phyloP scores from a whole-genome alignment of 148 eudicot genomes.

The Gaultheria prostrata region DNA sequence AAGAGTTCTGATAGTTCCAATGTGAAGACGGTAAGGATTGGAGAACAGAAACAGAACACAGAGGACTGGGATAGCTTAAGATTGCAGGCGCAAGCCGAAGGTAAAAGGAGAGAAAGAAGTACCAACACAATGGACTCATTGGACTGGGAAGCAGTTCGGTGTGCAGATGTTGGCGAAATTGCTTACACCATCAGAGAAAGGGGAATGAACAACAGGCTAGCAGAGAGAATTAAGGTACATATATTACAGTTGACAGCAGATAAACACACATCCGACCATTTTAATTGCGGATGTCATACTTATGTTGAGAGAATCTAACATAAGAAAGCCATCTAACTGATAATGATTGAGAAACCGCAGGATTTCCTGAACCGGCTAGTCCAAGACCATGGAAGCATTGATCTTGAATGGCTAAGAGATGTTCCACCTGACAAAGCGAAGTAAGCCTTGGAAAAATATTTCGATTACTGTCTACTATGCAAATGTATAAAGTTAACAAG shows the following conservation, averaged over 20 bases:
- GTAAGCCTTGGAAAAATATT: slow-evolving; percentile 37
- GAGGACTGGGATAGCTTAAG: slow-evolving; percentile 87
- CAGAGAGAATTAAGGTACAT: slow-evolving; percentile 81
- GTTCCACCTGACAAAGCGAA: slow-evolving; percentile 98
- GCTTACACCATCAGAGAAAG: slow-evolving; percentile 82
- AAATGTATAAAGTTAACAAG: not conserved
- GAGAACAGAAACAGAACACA: slow-evolving; percentile 47
- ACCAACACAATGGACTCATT: slow-evolving; percentile 69
- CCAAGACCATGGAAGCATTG: slow-evolving; percentile 83
- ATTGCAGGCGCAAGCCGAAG: slow-evolving; percentile 46
- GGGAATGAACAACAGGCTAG: slow-evolving; percentile 98
- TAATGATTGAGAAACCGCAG: slow-evolving; percentile 45
- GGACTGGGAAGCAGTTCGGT: slow-evolving; percentile 88
- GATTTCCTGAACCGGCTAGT: slow-evolving; percentile 75
- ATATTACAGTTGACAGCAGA: slow-evolving; percentile 5
- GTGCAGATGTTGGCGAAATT: slow-evolving; percentile 71
- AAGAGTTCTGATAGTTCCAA: slow-evolving; percentile 27
- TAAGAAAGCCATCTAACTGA: slow-evolving; percentile 28
- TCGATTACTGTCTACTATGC: not conserved
- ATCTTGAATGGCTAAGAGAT: slow-evolving; percentile 95
- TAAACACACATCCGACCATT: not conserved
- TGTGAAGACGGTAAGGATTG: slow-evolving; percentile 37
- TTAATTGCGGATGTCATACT: not conserved
- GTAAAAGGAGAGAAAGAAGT: slow-evolving; percentile 43
- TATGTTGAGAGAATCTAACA: not conserved